These are phyloP conservation scores for Turritis glabra DNA, from an alignment of 345 rosid genomes.

Conservation along the genomic window DNA sequence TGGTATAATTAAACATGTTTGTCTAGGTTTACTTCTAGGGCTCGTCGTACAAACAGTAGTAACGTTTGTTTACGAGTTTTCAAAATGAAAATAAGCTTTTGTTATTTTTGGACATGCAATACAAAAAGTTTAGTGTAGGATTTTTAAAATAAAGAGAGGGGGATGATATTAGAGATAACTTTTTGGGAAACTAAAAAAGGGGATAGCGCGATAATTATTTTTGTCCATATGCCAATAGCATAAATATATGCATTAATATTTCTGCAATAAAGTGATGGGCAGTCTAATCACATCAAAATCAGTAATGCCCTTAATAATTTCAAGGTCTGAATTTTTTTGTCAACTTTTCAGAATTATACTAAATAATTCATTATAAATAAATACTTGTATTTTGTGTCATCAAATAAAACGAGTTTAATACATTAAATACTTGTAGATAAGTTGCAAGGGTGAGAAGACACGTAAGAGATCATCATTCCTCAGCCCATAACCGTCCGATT, in stretches of 20 bases:
- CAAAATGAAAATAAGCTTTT: background rate
- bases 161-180: slow-evolving; percentile 33
- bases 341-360: slow-evolving; percentile 31
- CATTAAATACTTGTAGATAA: slow-evolving; percentile 1
- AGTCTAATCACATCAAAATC: slow-evolving; percentile 58
- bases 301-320: slow-evolving; percentile 46
- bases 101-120: background rate
- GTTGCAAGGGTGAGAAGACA: background rate
- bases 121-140: background rate
- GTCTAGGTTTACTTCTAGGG: background rate
- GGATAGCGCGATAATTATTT: slow-evolving; percentile 32
- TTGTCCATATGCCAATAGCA: slow-evolving; percentile 39
- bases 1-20: background rate
- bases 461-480: slow-evolving; percentile 8
- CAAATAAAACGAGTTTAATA: background rate
- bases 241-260: slow-evolving; percentile 36
- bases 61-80: background rate
- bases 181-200: slow-evolving; percentile 41
- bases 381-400: background rate
- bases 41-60: background rate
- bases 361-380: background rate
- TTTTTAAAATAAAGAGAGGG: background rate
- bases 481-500: slow-evolving; percentile 4
- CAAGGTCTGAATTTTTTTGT: slow-evolving; percentile 26
- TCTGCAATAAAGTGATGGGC: slow-evolving; percentile 49